phyloP scores from a whole-genome alignment of 2,329 filamentous ascomycete species.

The Fusarium sp. region DNA sequence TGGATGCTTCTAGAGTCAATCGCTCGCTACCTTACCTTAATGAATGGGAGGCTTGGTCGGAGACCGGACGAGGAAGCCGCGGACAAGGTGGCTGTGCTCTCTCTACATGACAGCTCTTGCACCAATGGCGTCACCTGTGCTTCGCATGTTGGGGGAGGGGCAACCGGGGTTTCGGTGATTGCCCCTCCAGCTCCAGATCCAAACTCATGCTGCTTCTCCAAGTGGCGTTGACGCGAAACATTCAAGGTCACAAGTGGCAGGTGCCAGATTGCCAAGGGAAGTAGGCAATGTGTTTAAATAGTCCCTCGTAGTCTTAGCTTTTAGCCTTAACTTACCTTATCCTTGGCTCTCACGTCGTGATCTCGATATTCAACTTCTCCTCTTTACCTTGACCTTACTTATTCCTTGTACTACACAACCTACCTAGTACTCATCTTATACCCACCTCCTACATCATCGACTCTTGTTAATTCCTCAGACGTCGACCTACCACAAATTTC shows the following conservation, averaged over 20 bases:
- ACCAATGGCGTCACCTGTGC: slow-evolving; percentile 34
- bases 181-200: slow-evolving; percentile 27
- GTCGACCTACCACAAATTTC: not conserved
- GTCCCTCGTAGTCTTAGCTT: not conserved
- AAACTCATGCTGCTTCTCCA: not conserved
- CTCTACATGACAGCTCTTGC: slow-evolving; percentile 9
- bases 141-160: slow-evolving; percentile 27
- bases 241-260: slow-evolving; percentile 31
- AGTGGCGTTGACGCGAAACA: slow-evolving; percentile 32
- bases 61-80: slow-evolving; percentile 1
- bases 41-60: not conserved
- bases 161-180: slow-evolving; percentile 26
- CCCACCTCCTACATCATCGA: slow-evolving; percentile 33
- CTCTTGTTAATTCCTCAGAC: slow-evolving; percentile 1
- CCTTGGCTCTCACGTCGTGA: not conserved
- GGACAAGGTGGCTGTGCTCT: slow-evolving; percentile 29
- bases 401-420: not conserved
- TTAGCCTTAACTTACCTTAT: not conserved
- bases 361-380: slow-evolving; percentile 1
- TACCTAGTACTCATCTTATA: not conserved
- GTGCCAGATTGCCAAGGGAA: slow-evolving; percentile 26
- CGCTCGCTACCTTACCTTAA: not conserved
- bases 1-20: not conserved
- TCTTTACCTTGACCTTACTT: slow-evolving; percentile 6
- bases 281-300: slow-evolving; percentile 25